Evolutionary conservation across 495 filamentous ascomycete species (phyloP), one percentile per base, ranked within the genome.

Genomic region (Darksidea phi): DNA sequence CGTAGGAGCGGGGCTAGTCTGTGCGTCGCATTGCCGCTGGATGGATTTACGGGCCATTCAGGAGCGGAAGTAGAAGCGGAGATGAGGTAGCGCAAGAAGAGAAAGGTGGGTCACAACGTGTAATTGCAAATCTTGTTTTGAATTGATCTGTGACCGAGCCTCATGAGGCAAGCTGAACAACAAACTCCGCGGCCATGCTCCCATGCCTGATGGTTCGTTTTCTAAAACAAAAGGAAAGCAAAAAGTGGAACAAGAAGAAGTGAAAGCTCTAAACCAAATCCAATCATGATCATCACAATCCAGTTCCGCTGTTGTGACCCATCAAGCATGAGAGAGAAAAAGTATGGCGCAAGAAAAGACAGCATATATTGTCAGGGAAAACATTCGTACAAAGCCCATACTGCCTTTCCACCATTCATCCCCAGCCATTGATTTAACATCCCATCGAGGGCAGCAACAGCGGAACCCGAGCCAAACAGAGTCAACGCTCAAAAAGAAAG

Each of bases 111-210:
- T 32, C 4, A 32, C 4, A 32, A 4, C 10, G 28, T 10, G 28
- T 4, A 10, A 32, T 32, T 32, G 28, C 28, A 32, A 32, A 32
- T 32, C 10, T 32, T 32, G 28, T 32, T 32, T 32, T 32, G 10
- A 32, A 32, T 32, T 32, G 28, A 4, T 32, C 28, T 32, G 4
- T 32, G 28, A 32, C 28, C 10, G 28, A 32, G 28, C 28, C 28
- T 32, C 28, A 10, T 10, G 28, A 32, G 10, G 28, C 28, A 13
- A 4, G 41, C 15, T 43, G 15, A 8, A 38, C 36, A 38, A 8
- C 36, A 15, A 59, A 60, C 57, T 60, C 57, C 57, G 23, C 49
- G 37, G 49, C 57, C 57, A 60, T 55, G 52, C 52, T 36, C 25
- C 51, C 51, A 54, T 56, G 53, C 53, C 53, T 56, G 53, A 56